phyloP scores from a whole-genome alignment of 768 basidiomycete species.

The Neoboletus brunneissimus region DNA sequence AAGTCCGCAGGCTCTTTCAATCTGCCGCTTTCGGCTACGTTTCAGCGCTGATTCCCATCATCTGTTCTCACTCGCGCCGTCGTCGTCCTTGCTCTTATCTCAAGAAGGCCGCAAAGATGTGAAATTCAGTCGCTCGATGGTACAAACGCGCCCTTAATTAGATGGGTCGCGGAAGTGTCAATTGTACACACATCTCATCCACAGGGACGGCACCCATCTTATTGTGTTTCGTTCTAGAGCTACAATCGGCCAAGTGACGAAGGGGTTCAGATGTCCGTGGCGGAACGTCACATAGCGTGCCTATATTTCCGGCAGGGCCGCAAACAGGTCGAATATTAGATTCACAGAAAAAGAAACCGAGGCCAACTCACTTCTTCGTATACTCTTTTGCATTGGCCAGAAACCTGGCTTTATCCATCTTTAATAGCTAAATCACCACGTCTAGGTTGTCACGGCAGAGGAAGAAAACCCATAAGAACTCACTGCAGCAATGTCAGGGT shows the following conservation, averaged over 20 bases:
- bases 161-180: slow-evolving; percentile 4
- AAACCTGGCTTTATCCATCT: slow-evolving; percentile 76
- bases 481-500: slow-evolving; percentile 83
- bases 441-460: background rate
- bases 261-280: background rate
- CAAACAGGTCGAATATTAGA: slow-evolving; percentile 6
- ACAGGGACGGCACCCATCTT: background rate
- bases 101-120: background rate
- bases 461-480: slow-evolving; percentile 25
- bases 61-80: slow-evolving; percentile 5
- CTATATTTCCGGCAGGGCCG: slow-evolving; percentile 1
- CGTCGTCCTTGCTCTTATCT: slow-evolving; percentile 4
- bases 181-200: background rate
- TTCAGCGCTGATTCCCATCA: slow-evolving; percentile 4
- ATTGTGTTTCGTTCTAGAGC: slow-evolving; percentile 5
- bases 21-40: slow-evolving; percentile 18
- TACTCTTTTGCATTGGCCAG: slow-evolving; percentile 74
- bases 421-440: slow-evolving; percentile 51
- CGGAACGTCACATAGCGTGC: slow-evolving; percentile 19
- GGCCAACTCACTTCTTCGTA: slow-evolving; percentile 68
- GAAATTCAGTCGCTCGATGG: slow-evolving; percentile 4
- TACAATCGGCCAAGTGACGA: slow-evolving; percentile 7
- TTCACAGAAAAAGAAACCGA: background rate
- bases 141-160: slow-evolving; percentile 1
- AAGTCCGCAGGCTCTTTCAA: slow-evolving; percentile 15